Percentiles rank a stretch among this genome's conserved stretches.
Evolutionary conservation across 768 basidiomycete genomes (phyloP).

Genomic region (Tricholoma sp.): DNA sequence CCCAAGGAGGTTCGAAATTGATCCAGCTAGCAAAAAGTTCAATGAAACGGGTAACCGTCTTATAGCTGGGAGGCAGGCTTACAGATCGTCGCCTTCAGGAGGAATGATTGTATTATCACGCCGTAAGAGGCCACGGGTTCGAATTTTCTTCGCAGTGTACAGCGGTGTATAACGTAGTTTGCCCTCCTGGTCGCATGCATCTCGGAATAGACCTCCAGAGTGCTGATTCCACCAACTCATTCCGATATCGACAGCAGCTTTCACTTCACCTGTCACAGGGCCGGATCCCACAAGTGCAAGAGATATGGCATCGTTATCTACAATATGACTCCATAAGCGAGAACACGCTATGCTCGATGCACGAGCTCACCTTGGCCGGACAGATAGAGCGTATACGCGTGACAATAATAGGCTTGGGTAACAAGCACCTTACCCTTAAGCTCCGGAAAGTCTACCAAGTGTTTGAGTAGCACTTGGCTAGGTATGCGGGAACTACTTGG

Average conservation of each 20-base stretch:
- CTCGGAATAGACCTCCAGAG: neutral
- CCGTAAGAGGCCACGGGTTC: neutral
- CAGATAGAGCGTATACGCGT: neutral
- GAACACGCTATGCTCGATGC: neutral
- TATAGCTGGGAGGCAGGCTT: neutral
- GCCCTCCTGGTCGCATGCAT: neutral
- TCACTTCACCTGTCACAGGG: neutral
- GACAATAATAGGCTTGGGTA: neutral
- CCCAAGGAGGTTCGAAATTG: neutral
- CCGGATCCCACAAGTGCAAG: neutral
- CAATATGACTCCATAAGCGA: neutral
- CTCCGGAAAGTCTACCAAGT: constrained; percentile 10
- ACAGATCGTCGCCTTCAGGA: neutral
- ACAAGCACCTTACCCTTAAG: neutral
- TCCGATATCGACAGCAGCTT: neutral
- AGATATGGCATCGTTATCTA: neutral
- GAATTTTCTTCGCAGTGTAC: neutral
- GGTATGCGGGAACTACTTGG: constrained; percentile 20
- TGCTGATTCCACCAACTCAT: neutral
- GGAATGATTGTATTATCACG: neutral
- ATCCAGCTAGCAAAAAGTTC: neutral
- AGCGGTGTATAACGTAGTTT: neutral
- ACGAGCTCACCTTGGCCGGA: neutral
- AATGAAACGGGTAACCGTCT: no score
- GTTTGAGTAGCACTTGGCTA: constrained; percentile 14